Evolutionary conservation across 495 filamentous ascomycete genomes (phyloP).

Genomic region (Xylaria telfairii): DNA sequence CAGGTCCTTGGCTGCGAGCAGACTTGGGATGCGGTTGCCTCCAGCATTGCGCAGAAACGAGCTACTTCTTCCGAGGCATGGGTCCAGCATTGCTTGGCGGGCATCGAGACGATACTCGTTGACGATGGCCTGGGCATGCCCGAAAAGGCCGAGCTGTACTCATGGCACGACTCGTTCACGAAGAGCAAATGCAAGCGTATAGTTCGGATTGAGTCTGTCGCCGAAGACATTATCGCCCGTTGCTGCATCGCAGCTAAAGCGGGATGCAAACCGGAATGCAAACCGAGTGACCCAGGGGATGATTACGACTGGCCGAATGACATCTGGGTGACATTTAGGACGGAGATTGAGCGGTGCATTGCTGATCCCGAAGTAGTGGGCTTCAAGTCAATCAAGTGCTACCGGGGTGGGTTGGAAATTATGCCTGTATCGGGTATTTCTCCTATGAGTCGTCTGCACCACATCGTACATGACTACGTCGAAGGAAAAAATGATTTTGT

Average conservation of each 20-base stretch:
- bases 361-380: slow-evolving; percentile 73
- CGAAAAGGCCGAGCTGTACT: slow-evolving; percentile 63
- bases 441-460: not conserved
- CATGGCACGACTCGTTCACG: slow-evolving; percentile 76
- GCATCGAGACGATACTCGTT: slow-evolving; percentile 77
- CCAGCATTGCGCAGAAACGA: slow-evolving; percentile 61
- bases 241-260: slow-evolving; percentile 24
- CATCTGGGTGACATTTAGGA: slow-evolving; percentile 6
- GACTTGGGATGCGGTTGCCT: slow-evolving; percentile 68
- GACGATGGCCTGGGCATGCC: slow-evolving; percentile 74
- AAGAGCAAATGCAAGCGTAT: slow-evolving; percentile 71
- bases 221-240: slow-evolving; percentile 62
- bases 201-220: slow-evolving; percentile 82
- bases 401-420: slow-evolving; percentile 79
- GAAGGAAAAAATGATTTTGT: not conserved
- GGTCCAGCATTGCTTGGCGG: slow-evolving; percentile 68
- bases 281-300: slow-evolving; percentile 2
- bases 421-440: not conserved
- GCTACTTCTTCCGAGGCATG: slow-evolving; percentile 64
- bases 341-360: slow-evolving; percentile 58
- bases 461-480: not conserved
- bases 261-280: slow-evolving; percentile 24
- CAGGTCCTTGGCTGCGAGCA: slow-evolving; percentile 64
- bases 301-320: not conserved
- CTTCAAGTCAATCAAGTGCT: slow-evolving; percentile 88